Conservation (phyloP, 192 early-diverging fungal genomes). For the Coemansia sp. region DNA sequence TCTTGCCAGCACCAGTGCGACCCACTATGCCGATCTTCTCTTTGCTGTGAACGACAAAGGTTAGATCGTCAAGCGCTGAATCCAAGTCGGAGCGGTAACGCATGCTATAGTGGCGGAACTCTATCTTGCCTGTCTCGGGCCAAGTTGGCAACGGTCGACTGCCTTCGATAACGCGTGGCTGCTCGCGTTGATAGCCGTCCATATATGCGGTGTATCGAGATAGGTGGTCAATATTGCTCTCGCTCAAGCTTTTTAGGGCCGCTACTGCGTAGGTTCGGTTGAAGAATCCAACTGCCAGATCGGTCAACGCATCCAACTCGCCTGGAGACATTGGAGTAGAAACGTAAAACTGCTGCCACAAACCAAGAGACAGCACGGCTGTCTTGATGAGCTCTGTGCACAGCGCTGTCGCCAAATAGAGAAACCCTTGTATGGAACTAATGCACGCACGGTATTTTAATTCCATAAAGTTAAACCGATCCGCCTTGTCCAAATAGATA, state of each 20-base stretch:
- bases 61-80: constrained; percentile 42
- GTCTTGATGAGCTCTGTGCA: neutral
- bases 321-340: neutral
- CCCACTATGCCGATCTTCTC: constrained; percentile 87
- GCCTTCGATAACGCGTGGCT: constrained; percentile 62
- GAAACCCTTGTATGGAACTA: neutral
- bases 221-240: neutral
- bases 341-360: neutral
- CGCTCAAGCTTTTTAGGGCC: neutral
- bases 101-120: constrained; percentile 35
- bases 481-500: neutral
- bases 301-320: constrained; percentile 12
- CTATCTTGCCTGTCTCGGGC: constrained; percentile 74
- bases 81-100: constrained; percentile 3
- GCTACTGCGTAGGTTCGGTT: neutral
- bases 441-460: neutral
- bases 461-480: neutral
- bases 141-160: constrained; percentile 58
- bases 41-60: constrained; percentile 59
- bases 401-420: neutral
- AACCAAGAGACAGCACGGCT: neutral
- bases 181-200: constrained; percentile 49
- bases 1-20: constrained; percentile 80
- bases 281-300: neutral
- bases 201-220: neutral